Conservation (phyloP, 345 rosid species). For the Boechera retrofracta region DNA sequence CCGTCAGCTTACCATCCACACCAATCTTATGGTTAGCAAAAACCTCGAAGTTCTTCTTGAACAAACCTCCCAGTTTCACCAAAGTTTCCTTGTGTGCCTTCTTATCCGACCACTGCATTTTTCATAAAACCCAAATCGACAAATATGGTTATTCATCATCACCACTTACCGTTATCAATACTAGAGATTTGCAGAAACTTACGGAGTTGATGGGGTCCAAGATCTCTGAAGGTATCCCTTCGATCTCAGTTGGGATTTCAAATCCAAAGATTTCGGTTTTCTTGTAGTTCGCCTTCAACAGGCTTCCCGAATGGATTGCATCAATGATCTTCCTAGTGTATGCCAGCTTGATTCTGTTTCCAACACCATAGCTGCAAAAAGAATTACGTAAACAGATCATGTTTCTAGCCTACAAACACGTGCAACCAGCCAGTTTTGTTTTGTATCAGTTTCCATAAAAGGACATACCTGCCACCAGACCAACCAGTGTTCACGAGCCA, state of each 20-base stretch:
- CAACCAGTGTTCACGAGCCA: slow-evolving; percentile 99
- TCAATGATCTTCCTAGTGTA: slow-evolving; percentile 92
- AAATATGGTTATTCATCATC: neutral
- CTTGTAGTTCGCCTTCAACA: slow-evolving; percentile 67
- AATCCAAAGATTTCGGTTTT: slow-evolving; percentile 84
- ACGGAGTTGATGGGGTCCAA: slow-evolving; percentile 82
- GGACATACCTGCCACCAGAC: slow-evolving; percentile 90
- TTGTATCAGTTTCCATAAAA: neutral
- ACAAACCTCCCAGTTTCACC: slow-evolving; percentile 84
- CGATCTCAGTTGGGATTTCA: slow-evolving; percentile 74
- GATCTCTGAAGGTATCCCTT: slow-evolving; percentile 88
- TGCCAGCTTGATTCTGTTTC: slow-evolving; percentile 80
- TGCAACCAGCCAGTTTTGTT: neutral
- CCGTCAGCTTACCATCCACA: slow-evolving; percentile 69
- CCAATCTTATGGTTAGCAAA: slow-evolving; percentile 86
- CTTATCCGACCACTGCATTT: slow-evolving; percentile 82
- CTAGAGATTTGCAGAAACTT: slow-evolving; percentile 41
- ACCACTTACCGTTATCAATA: neutral
- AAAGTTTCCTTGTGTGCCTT: slow-evolving; percentile 74
- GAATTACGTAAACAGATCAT: neutral
- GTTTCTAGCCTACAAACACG: neutral
- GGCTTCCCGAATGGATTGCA: slow-evolving; percentile 84
- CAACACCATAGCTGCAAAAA: slow-evolving; percentile 73
- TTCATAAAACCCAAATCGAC: neutral
- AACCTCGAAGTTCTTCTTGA: slow-evolving; percentile 77